These are phyloP conservation scores for Sporothrix pallida DNA, from an alignment of 2,329 filamentous ascomycete genomes.

Conservation along the genomic window DNA sequence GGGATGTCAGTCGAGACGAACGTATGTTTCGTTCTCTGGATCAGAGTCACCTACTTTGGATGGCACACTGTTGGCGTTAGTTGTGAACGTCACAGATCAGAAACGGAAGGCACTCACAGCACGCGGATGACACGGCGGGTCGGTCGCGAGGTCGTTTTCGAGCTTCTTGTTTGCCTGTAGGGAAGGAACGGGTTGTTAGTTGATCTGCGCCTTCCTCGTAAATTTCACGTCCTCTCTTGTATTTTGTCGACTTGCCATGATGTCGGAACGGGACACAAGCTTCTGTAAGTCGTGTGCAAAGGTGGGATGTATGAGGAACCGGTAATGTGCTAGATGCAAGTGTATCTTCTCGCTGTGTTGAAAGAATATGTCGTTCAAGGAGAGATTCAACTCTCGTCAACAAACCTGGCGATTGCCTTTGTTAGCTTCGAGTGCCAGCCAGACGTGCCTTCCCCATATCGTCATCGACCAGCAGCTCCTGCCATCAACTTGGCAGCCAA, in stretches of 20 bases:
- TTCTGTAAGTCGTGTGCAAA: no score
- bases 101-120: slow-evolving; percentile 63
- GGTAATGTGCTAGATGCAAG: no score
- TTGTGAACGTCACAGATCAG: not conserved
- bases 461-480: slow-evolving; percentile 9
- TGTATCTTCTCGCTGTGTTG: no score
- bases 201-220: no score
- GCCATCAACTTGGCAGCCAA: not conserved
- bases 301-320: no score
- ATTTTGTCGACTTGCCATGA: not conserved
- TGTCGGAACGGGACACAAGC: not conserved
- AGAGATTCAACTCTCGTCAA: not conserved
- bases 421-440: not conserved
- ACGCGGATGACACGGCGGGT: slow-evolving; percentile 83
- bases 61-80: slow-evolving; percentile 70
- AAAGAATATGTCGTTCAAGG: not conserved
- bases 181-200: no score
- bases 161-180: slow-evolving; percentile 43
- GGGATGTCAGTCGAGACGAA: slow-evolving; percentile 36
- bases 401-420: not conserved
- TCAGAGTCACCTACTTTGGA: slow-evolving; percentile 68
- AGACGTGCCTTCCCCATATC: not conserved
- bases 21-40: not conserved
- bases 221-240: no score
- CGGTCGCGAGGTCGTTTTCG: slow-evolving; percentile 72